phyloP scores from a whole-genome alignment of 495 filamentous ascomycete species.

The Tetracladium setigerum region DNA sequence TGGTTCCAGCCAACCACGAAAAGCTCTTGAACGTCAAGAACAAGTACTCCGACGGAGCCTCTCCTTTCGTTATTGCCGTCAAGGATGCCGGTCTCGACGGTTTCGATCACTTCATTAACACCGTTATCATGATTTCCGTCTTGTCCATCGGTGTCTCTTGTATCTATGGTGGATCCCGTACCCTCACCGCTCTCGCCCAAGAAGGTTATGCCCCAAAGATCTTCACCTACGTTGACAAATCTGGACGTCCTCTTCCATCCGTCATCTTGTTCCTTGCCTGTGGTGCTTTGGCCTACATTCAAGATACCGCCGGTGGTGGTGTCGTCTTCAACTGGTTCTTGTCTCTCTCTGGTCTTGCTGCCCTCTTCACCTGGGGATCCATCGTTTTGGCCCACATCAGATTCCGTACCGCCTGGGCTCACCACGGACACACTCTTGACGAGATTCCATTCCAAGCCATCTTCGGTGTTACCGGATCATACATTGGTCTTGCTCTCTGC shows the following conservation, averaged over 20 bases:
- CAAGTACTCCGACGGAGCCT: slow-evolving; percentile 31
- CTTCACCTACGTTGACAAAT: slow-evolving; percentile 47
- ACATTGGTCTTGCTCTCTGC: slow-evolving; percentile 49
- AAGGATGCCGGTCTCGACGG: slow-evolving; percentile 55
- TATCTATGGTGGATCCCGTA: slow-evolving; percentile 55
- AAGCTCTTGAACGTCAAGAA: slow-evolving; percentile 11
- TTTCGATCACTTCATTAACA: slow-evolving; percentile 64
- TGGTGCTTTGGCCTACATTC: slow-evolving; percentile 47
- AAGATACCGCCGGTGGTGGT: slow-evolving; percentile 32
- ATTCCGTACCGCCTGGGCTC: slow-evolving; percentile 53
- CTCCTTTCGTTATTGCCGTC: slow-evolving; percentile 66
- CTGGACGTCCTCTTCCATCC: slow-evolving; percentile 48
- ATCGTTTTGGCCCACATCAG: slow-evolving; percentile 69
- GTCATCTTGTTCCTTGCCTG: slow-evolving; percentile 46
- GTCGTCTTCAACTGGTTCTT: slow-evolving; percentile 62
- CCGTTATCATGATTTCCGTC: slow-evolving; percentile 55
- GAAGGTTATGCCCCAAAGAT: slow-evolving; percentile 51
- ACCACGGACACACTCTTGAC: slow-evolving; percentile 43
- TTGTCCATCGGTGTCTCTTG: slow-evolving; percentile 55
- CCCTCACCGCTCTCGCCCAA: slow-evolving; percentile 51
- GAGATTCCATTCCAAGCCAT: slow-evolving; percentile 39
- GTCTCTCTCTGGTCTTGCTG: slow-evolving; percentile 55
- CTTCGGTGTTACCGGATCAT: slow-evolving; percentile 56
- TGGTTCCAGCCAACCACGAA: slow-evolving; percentile 32
- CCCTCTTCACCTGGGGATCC: slow-evolving; percentile 65